phyloP scores from a whole-genome alignment of 1,284 basidiomycete genomes.

The Trametes pubescens region DNA sequence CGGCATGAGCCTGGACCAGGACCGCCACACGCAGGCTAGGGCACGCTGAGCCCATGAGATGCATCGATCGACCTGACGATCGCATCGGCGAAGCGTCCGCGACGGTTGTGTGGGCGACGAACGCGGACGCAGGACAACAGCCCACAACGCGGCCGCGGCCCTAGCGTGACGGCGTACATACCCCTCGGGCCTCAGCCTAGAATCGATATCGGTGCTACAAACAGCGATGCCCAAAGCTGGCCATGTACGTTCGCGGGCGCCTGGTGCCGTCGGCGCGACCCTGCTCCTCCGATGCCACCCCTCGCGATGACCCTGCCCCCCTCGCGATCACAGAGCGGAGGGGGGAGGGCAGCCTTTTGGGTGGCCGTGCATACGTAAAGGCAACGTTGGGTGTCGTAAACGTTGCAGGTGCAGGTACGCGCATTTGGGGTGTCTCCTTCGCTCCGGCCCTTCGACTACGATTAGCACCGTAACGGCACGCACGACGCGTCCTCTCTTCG shows the following conservation, averaged over 20 bases:
- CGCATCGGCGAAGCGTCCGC: conserved; percentile 24
- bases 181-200: neutral
- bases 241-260: too few relatives aligned
- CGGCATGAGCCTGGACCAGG: neutral
- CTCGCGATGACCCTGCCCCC: neutral
- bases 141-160: conserved; percentile 4
- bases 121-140: neutral
- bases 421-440: neutral
- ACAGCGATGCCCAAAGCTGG: neutral
- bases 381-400: neutral
- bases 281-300: neutral
- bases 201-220: neutral
- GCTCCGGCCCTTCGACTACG: too few relatives aligned
- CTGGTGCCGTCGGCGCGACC: neutral
- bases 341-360: neutral
- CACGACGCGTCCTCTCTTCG: neutral
- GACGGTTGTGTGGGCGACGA: conserved; percentile 16
- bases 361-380: neutral
- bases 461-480: neutral
- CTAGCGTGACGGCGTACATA: neutral
- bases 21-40: neutral
- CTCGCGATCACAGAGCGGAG: neutral
- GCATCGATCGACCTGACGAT: conserved; percentile 10
- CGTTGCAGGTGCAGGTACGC: neutral
- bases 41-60: neutral